Evolutionary conservation across 106 monocot species (phyloP).

Genomic region (Dendrobium nobile): DNA sequence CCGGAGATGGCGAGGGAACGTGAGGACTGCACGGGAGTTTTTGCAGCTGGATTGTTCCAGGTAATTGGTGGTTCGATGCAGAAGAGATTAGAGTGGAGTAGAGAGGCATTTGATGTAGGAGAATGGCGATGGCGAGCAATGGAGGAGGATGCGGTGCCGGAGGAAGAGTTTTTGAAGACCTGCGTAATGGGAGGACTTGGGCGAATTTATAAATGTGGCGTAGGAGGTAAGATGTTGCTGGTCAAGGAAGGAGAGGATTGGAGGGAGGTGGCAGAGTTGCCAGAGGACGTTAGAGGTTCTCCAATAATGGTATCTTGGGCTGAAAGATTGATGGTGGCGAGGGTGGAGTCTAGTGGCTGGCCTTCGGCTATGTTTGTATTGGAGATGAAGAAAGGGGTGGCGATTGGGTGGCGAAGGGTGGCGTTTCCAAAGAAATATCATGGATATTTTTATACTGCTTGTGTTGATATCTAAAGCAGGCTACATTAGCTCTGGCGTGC

Average conservation of each 20-base stretch:
- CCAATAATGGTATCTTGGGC: too few relatives aligned
- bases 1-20: conserved; percentile 36
- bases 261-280: conserved; percentile 28
- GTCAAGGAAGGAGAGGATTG: conserved; percentile 30
- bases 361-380: too few relatives aligned
- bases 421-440: conserved; percentile 27
- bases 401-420: not conserved
- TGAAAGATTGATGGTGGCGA: too few relatives aligned
- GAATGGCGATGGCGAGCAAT: conserved; percentile 23
- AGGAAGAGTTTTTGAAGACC: conserved; percentile 12
- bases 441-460: conserved; percentile 25
- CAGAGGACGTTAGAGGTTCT: conserved; percentile 16
- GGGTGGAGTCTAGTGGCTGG: too few relatives aligned
- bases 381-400: too few relatives aligned
- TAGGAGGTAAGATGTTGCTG: conserved; percentile 18
- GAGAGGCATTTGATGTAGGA: conserved; percentile 20
- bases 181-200: conserved; percentile 25
- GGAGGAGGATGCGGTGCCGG: conserved; percentile 32
- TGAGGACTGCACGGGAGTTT: conserved; percentile 42
- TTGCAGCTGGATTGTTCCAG: conserved; percentile 11
- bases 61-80: conserved; percentile 28
- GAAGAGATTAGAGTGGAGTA: conserved; percentile 21
- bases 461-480: not conserved
- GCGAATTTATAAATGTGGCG: conserved; percentile 26
- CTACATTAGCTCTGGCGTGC: not conserved